Base-by-base conservation (phyloP, 768 basidiomycete species). In the Podaxis sp. region DNA sequence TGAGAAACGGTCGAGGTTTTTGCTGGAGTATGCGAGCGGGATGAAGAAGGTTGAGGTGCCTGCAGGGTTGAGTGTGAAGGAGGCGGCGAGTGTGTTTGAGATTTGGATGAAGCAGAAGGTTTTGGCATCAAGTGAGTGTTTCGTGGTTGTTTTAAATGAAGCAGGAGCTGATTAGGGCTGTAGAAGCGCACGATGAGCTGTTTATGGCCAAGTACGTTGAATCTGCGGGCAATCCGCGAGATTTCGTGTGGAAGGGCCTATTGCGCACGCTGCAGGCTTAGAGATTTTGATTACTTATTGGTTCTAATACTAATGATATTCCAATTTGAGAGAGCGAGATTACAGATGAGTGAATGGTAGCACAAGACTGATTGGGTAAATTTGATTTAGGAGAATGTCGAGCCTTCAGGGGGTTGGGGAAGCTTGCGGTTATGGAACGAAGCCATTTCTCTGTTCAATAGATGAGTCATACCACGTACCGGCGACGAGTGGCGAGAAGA, bases 331-430 rank as follows among this genome's bases (percentile, higher is more conserved):
- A 19, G 43, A n/a, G 19, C 19, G 17, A 46, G 17, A 19, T 8
- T 46, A 17, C 19, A n/a, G n/a, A 11, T 13, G n/a, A 43, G n/a
- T 29, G 27, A 47, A 29, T 41, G 29, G 27, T 29, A n/a, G 56
- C 33, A 46, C 43, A 22, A 33, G 17, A 6, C 11, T 11, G 15
- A 17, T 24, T 33, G 15, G 38, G 43, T 37, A 15, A 33, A 6
- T 9, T n/a, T 46, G 15, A 46, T 19, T n/a, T 33, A 61, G 67
- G 70, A 89, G 76, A 92, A 93, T 50, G 71, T 83, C 64, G 82
- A 87, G 65, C 94, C 94, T 72, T 99, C 97, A 17, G 90, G 85
- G 2, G 97, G 97, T 76, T 99, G 97, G 37, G 94, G 92, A 40
- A 96, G 82, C 78, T 98, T 98, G 67, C 94, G 80, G 75, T 98